phyloP scores from a whole-genome alignment of 768 basidiomycete species.

The Phylloporus scabripes region DNA sequence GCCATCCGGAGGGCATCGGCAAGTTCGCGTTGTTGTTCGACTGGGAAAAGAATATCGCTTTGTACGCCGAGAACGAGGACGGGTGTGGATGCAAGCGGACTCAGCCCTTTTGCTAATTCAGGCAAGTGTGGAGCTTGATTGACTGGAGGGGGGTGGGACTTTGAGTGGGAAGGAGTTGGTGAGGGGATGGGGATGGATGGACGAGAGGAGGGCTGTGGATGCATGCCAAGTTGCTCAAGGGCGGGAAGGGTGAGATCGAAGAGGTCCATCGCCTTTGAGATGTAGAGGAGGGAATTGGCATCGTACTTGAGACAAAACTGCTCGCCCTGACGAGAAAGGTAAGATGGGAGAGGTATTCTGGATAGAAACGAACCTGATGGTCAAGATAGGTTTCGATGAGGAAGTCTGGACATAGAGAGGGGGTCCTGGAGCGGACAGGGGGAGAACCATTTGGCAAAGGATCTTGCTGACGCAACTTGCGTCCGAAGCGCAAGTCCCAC shows the following conservation, averaged over 20 bases:
- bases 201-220: constrained; percentile 18
- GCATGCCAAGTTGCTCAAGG: constrained; percentile 62
- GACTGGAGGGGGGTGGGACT: constrained; percentile 65
- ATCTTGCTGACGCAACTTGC: constrained; percentile 48
- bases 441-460: not conserved
- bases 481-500: constrained; percentile 97
- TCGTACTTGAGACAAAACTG: constrained; percentile 98
- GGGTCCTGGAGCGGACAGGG: constrained; percentile 33
- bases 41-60: constrained; percentile 93
- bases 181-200: constrained; percentile 15
- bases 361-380: constrained; percentile 52
- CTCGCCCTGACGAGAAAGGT: constrained; percentile 58
- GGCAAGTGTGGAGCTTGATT: constrained; percentile 72
- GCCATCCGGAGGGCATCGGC: constrained; percentile 88
- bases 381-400: constrained; percentile 98
- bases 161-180: constrained; percentile 47
- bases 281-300: constrained; percentile 97
- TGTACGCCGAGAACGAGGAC: constrained; percentile 90
- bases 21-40: constrained; percentile 94
- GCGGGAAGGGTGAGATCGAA: constrained; percentile 90
- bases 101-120: constrained; percentile 72
- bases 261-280: constrained; percentile 98
- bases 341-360: not conserved
- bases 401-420: constrained; percentile 93
- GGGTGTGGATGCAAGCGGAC: constrained; percentile 70